These are phyloP conservation scores for Ascochyta clinopodiicola DNA, from an alignment of 2,329 filamentous ascomycete genomes.

Conservation along the genomic window DNA sequence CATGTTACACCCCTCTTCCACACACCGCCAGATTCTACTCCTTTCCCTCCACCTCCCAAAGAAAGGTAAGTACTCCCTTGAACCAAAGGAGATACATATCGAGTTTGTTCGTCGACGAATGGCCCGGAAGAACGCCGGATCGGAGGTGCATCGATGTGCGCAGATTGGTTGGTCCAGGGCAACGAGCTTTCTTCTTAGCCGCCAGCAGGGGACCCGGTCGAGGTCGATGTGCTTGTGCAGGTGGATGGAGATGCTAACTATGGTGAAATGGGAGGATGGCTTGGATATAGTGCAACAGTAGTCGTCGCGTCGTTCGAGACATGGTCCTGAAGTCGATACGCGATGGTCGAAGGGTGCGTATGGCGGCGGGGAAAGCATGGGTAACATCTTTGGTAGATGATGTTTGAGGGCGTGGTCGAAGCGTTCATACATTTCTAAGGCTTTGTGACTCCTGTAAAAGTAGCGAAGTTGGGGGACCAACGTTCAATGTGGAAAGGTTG, in stretches of 20 bases:
- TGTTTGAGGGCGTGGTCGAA: background rate
- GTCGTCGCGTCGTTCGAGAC: background rate
- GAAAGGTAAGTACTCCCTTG: slow-evolving; percentile 9
- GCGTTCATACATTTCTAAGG: slow-evolving; percentile 5
- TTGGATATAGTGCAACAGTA: slow-evolving; percentile 12
- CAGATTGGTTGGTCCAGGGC: slow-evolving; percentile 17
- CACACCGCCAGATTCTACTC: slow-evolving; percentile 7
- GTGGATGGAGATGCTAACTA: slow-evolving; percentile 5
- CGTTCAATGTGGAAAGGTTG: background rate
- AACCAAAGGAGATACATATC: slow-evolving; percentile 8
- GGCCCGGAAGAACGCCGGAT: slow-evolving; percentile 12
- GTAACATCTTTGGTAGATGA: background rate
- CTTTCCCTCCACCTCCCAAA: slow-evolving; percentile 7
- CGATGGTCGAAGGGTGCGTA: background rate
- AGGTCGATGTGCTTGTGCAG: slow-evolving; percentile 10
- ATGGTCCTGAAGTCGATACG: background rate
- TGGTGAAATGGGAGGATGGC: background rate
- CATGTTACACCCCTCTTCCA: slow-evolving; percentile 9
- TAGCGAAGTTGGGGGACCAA: background rate
- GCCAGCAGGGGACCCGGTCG: slow-evolving; percentile 11
- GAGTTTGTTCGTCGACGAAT: slow-evolving; percentile 11
- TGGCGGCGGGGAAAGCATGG: slow-evolving; percentile 4
- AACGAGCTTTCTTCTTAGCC: slow-evolving; percentile 9
- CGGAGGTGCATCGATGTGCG: slow-evolving; percentile 7
- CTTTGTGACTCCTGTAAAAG: background rate